These are phyloP conservation scores for Suhomyces taliae DNA, from an alignment of 1,139 yeast genomes.

Conservation along the genomic window DNA sequence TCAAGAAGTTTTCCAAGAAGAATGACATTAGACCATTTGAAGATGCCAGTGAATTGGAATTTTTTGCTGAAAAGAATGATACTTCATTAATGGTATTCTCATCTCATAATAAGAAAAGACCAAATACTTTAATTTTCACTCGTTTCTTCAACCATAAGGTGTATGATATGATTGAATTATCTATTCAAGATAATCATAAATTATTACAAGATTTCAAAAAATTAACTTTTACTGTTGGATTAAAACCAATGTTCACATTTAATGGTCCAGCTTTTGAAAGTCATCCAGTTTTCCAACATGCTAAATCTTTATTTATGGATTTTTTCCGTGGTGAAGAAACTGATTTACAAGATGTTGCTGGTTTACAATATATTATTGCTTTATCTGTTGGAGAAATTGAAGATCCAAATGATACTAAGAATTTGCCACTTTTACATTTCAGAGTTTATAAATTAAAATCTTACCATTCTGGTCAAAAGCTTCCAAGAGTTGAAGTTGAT, in stretches of 20 bases:
- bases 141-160: slow-evolving; percentile 89
- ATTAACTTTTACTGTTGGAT: slow-evolving; percentile 79
- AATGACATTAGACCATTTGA: slow-evolving; percentile 93
- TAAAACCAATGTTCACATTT: slow-evolving; percentile 92
- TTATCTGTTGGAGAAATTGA: slow-evolving; percentile 78
- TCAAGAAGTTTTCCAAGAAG: slow-evolving; percentile 83
- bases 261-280: slow-evolving; percentile 90
- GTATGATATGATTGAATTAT: slow-evolving; percentile 91
- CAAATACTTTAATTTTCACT: slow-evolving; percentile 82
- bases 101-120: slow-evolving; percentile 86
- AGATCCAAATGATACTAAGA: slow-evolving; percentile 50
- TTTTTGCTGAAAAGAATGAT: slow-evolving; percentile 93
- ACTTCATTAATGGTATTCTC: slow-evolving; percentile 81
- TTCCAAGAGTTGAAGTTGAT: slow-evolving; percentile 90
- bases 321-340: slow-evolving; percentile 88
- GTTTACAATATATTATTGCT: slow-evolving; percentile 86
- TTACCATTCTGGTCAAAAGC: slow-evolving; percentile 76
- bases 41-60: slow-evolving; percentile 83
- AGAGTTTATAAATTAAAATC: slow-evolving; percentile 89
- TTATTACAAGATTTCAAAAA: slow-evolving; percentile 79
- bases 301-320: slow-evolving; percentile 87
- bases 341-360: slow-evolving; percentile 88
- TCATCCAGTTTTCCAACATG: slow-evolving; percentile 81
- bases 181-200: slow-evolving; percentile 68
- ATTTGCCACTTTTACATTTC: slow-evolving; percentile 79